Conservation (phyloP, 2,329 filamentous ascomycete species). For the Coniochaeta sp. region DNA sequence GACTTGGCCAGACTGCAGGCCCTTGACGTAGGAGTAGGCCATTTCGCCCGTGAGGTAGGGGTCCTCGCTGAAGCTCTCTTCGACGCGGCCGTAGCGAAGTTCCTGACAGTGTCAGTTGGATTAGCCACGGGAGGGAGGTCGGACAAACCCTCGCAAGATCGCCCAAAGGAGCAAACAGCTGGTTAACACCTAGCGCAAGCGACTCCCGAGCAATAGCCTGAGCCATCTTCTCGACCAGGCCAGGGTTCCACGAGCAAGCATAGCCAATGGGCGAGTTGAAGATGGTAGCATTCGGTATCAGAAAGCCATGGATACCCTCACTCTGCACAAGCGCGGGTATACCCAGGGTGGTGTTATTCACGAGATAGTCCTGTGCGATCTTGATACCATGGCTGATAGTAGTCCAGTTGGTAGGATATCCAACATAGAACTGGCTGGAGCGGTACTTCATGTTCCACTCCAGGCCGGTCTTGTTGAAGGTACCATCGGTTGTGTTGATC, state of each 20-base stretch:
- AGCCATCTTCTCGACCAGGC: slow-evolving; percentile 59
- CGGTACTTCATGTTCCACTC: slow-evolving; percentile 59
- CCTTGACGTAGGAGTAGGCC: slow-evolving; percentile 48
- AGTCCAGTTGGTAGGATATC: slow-evolving; percentile 55
- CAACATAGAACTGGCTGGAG: slow-evolving; percentile 66
- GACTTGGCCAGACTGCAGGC: slow-evolving; percentile 59
- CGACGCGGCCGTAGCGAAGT: slow-evolving; percentile 63
- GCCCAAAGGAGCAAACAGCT: slow-evolving; percentile 64
- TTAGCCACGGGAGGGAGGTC: neutral
- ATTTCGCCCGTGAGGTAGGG: slow-evolving; percentile 61
- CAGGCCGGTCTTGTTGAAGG: slow-evolving; percentile 61
- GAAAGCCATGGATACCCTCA: slow-evolving; percentile 67
- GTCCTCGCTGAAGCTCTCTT: slow-evolving; percentile 69
- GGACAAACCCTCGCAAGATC: slow-evolving; percentile 46
- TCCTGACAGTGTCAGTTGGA: slow-evolving; percentile 37
- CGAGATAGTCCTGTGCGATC: slow-evolving; percentile 60
- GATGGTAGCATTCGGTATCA: slow-evolving; percentile 65
- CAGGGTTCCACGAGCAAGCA: slow-evolving; percentile 63
- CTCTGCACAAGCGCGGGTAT: slow-evolving; percentile 70
- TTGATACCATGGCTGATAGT: slow-evolving; percentile 52
- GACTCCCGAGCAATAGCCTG: slow-evolving; percentile 59
- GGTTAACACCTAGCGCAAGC: slow-evolving; percentile 61
- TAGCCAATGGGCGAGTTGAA: slow-evolving; percentile 73
- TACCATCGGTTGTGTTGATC: slow-evolving; percentile 60
- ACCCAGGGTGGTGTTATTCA: slow-evolving; percentile 58